Evolutionary conservation across 2,329 filamentous ascomycete genomes (phyloP).

Genomic region (Calonectria pseudoturangicola): DNA sequence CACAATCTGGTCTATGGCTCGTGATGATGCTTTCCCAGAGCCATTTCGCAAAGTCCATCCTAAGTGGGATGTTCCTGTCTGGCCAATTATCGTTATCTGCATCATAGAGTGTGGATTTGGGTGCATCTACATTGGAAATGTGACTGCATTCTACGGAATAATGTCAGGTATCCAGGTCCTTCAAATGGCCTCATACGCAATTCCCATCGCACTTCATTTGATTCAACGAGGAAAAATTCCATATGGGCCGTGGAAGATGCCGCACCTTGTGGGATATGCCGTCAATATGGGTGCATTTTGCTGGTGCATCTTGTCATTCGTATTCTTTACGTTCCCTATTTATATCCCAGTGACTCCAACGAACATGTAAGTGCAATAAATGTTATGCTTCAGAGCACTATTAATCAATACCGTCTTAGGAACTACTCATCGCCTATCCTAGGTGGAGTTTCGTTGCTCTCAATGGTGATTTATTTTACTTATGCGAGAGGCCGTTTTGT

Average conservation of each 20-base stretch:
- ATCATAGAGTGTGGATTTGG: constrained; percentile 9
- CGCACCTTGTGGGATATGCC: background rate
- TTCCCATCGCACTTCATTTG: constrained; percentile 31
- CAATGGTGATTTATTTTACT: constrained; percentile 4
- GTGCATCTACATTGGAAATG: constrained; percentile 32
- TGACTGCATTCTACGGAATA: constrained; percentile 30
- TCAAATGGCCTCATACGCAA: constrained; percentile 30
- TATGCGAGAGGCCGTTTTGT: constrained; percentile 22
- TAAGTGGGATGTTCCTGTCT: constrained; percentile 29
- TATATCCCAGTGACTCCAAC: constrained; percentile 2
- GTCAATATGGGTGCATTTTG: constrained; percentile 9
- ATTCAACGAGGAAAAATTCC: constrained; percentile 16
- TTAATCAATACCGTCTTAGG: background rate
- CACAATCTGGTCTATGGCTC: constrained; percentile 34
- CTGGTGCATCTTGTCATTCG: constrained; percentile 14
- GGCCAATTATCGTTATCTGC: constrained; percentile 17
- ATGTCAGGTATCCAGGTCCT: constrained; percentile 26
- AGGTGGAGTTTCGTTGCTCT: background rate
- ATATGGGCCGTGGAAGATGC: constrained; percentile 33
- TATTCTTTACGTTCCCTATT: constrained; percentile 31
- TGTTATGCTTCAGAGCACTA: too few relatives aligned
- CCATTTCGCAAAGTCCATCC: constrained; percentile 26
- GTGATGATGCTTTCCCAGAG: constrained; percentile 24
- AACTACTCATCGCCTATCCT: constrained; percentile 31
- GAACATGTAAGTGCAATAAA: constrained; percentile 11